Evolutionary conservation across 768 basidiomycete species (phyloP).

Genomic region (Lactarius pseudohatsudake): DNA sequence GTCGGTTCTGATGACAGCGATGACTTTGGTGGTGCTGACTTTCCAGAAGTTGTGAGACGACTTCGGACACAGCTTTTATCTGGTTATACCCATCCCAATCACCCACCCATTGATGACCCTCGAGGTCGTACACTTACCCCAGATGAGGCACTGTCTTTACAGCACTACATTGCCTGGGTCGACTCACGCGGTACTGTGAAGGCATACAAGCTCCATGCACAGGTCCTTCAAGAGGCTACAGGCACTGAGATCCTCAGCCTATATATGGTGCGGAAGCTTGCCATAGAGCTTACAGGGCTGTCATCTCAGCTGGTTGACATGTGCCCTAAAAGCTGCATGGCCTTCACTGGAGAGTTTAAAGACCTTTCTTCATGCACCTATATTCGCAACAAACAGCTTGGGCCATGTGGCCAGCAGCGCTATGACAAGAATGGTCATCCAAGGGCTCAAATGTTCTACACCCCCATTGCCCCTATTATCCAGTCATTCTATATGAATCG

Average conservation of each 20-base stretch:
- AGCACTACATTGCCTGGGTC: not conserved
- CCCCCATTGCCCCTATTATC: too few relatives aligned
- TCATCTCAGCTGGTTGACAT: not conserved
- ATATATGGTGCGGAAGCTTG: not conserved
- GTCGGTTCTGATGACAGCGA: too few relatives aligned
- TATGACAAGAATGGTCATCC: too few relatives aligned
- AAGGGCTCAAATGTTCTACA: too few relatives aligned
- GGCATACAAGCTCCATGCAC: not conserved
- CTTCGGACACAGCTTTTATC: not conserved
- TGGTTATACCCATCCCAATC: not conserved
- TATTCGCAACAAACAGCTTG: not conserved
- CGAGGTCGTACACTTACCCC: not conserved
- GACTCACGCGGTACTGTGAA: not conserved
- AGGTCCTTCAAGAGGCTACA: not conserved
- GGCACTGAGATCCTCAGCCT: not conserved
- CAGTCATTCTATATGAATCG: too few relatives aligned
- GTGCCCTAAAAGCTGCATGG: conserved; percentile 11
- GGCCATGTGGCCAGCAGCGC: too few relatives aligned
- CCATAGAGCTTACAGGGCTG: conserved; percentile 5
- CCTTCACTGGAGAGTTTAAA: not conserved
- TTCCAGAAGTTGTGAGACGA: not conserved
- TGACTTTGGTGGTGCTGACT: not conserved
- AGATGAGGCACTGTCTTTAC: not conserved
- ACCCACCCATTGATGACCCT: not conserved
- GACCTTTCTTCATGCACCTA: not conserved